Conservation (phyloP, 1,139 yeast species). For the Yamadazyma aaseri region DNA sequence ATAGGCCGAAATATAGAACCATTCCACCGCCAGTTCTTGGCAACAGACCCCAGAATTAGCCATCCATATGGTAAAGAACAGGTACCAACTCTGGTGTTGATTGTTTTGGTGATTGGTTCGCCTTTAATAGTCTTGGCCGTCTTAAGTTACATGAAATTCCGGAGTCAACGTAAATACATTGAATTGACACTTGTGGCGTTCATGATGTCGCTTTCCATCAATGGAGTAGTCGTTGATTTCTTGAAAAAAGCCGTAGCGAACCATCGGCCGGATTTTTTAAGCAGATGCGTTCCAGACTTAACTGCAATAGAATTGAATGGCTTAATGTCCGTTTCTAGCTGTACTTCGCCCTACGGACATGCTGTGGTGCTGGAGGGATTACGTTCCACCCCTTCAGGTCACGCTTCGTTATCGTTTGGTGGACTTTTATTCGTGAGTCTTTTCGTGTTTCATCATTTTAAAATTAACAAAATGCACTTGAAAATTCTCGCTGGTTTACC, state of each 20-base stretch:
- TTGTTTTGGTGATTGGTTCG: conserved; percentile 24
- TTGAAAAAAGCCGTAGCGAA: conserved; percentile 76
- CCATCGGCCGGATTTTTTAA: conserved; percentile 77
- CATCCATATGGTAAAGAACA: conserved; percentile 48
- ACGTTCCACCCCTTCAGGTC: conserved; percentile 83
- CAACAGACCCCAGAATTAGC: conserved; percentile 32
- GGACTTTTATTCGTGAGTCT: conserved; percentile 61
- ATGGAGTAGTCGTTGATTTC: conserved; percentile 59
- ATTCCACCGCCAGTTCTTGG: conserved; percentile 31
- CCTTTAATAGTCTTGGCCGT: conserved; percentile 21
- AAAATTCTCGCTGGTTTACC: conserved; percentile 19
- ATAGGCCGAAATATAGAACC: conserved; percentile 19
- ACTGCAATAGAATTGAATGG: conserved; percentile 31
- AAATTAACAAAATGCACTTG: conserved; percentile 15
- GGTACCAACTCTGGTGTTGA: conserved; percentile 20
- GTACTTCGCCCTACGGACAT: conserved; percentile 44
- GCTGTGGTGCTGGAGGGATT: conserved; percentile 67
- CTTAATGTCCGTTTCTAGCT: conserved; percentile 36
- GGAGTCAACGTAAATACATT: conserved; percentile 2
- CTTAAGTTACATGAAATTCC: conserved; percentile 1
- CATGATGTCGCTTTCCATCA: conserved; percentile 49
- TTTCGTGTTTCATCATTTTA: conserved; percentile 62
- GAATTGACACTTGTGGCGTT: conserved; percentile 57
- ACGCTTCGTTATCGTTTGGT: conserved; percentile 66
- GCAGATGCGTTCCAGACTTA: conserved; percentile 56